A percentile compares a stretch with the other conserved stretches of the same genome.
Evolutionary conservation across 2,329 filamentous ascomycete species (phyloP).

Genomic region (Fusarium miscanthi): DNA sequence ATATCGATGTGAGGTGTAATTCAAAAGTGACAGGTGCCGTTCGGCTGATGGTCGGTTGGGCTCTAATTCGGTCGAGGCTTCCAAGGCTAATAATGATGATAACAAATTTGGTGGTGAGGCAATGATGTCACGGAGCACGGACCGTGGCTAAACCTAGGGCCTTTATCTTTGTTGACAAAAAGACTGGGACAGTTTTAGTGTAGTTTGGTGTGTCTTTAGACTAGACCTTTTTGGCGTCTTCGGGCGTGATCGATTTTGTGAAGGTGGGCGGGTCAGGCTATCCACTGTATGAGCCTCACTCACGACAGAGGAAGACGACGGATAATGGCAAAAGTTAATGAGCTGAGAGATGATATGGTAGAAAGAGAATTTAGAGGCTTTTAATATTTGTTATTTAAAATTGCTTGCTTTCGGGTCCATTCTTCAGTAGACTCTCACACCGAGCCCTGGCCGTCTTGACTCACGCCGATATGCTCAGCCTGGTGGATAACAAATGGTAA

Average conservation of each 20-base stretch:
- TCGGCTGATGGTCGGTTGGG: slow-evolving; percentile 20
- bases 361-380: background rate
- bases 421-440: background rate
- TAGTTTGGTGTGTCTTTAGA: background rate
- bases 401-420: too few relatives aligned
- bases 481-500: background rate
- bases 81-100: slow-evolving; percentile 35
- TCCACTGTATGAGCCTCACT: slow-evolving; percentile 23
- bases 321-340: background rate
- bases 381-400: background rate
- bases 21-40: slow-evolving; percentile 20
- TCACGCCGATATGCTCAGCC: slow-evolving; percentile 36
- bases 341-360: background rate
- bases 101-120: slow-evolving; percentile 39
- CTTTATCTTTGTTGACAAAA: background rate
- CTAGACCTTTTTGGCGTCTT: background rate
- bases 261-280: slow-evolving; percentile 11
- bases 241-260: slow-evolving; percentile 11
- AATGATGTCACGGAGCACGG: slow-evolving; percentile 46
- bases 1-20: background rate
- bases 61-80: slow-evolving; percentile 14
- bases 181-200: accelerated
- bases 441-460: slow-evolving; percentile 33
- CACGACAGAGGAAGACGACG: background rate
- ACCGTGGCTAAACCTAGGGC: slow-evolving; percentile 1